phyloP scores from a whole-genome alignment of 352 stramenopile genomes.

The Aphanomyces stellatus region DNA sequence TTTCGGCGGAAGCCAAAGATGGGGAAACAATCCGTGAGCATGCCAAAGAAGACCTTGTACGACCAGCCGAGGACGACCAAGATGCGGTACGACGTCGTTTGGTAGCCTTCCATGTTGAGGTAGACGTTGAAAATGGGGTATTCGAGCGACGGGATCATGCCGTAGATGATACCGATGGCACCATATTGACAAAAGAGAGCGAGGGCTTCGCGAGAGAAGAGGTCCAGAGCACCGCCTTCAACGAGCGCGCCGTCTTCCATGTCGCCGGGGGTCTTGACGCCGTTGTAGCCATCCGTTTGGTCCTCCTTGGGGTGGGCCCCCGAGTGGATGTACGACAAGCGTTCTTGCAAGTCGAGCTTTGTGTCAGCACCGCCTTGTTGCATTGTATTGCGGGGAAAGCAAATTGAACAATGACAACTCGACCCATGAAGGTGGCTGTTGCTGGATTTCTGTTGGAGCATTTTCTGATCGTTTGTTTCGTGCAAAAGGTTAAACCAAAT shows the following conservation, averaged over 20 bases:
- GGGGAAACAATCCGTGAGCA: constrained; percentile 48
- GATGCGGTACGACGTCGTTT: constrained; percentile 33
- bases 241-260: constrained; percentile 28
- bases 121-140: constrained; percentile 49
- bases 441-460: too few species aligned
- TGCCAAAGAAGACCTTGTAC: constrained; percentile 45
- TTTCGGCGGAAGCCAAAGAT: constrained; percentile 38
- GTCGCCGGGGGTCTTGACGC: constrained; percentile 18
- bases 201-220: constrained; percentile 29
- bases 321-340: constrained; percentile 12
- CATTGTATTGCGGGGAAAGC: not conserved
- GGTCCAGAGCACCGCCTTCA: constrained; percentile 25
- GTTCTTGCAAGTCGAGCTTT: constrained; percentile 18
- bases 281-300: constrained; percentile 11
- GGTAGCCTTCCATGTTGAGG: constrained; percentile 43
- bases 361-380: not conserved
- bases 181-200: constrained; percentile 39
- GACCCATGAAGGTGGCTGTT: too few species aligned
- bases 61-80: constrained; percentile 43
- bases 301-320: not conserved
- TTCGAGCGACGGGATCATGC: constrained; percentile 34
- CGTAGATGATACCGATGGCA: constrained; percentile 39
- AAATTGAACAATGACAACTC: not conserved
- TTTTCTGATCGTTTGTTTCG: too few species aligned
- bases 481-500: too few species aligned